Evolutionary conservation across 768 basidiomycete genomes (phyloP), one percentile per base, ranked within the genome.

Genomic region (Floccularia luteovirens): DNA sequence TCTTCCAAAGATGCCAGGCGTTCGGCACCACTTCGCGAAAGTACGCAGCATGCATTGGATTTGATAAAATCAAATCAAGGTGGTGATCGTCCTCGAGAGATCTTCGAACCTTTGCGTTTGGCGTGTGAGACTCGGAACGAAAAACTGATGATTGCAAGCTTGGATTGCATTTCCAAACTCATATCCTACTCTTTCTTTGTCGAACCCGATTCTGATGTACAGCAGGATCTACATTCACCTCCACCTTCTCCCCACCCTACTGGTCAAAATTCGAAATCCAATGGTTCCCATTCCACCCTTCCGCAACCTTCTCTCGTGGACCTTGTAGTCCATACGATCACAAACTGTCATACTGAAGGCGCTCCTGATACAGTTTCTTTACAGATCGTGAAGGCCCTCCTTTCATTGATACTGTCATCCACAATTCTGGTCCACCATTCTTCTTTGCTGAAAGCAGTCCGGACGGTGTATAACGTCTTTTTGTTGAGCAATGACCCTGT

Each of bases 381-480:
- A 3, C 96, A 98, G 55, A 91, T 99, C 43, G 90, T 99, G 46
- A 98, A 97, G 58, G 92, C 91, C 2, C 71, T 99, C 13, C 77
- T 99, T 27, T 74, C 91, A 1, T 66, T 98, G 35, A 82, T 98
- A 22, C 69, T 99, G 34, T 97, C 93, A 1, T 72, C 86, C 3
- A 86, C 81, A 4, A 75, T 85, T 28, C 71, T 91, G 20, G 90
- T 98, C 3, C 96, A 99, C 60, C 96, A 98, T 56, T 96, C 92
- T 3, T 87, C 90, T 8, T 70, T 99, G 31, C 75, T 99, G 48
- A 97, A 97, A 59, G 91, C 92, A 21, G 89, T 99, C 23, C 77
- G 96, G 34, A 97, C 96, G 14, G 96, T 99, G 3, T 99, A 98
- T 67, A 98, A 99, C 57, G 83, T 99, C 43, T 99, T 98, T 58